These are phyloP conservation scores for Apiospora sp. DNA, from an alignment of 2,329 filamentous ascomycete species.

Conservation along the genomic window DNA sequence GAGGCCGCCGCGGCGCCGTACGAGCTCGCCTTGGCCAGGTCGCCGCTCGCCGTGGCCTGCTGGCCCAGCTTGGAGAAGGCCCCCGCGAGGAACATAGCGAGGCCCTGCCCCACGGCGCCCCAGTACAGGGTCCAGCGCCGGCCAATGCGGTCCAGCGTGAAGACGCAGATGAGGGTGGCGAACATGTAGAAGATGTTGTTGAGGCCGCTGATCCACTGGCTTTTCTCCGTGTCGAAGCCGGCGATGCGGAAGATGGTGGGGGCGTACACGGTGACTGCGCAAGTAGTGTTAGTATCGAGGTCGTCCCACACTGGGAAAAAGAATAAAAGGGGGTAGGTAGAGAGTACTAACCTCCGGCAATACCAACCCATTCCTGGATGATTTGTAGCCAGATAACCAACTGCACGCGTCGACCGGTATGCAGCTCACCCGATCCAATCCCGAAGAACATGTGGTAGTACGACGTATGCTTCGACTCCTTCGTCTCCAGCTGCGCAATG, in stretches of 20 bases:
- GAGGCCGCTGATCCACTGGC: conserved; percentile 68
- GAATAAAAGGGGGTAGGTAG: no score
- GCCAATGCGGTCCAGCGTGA: conserved; percentile 73
- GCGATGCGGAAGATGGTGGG: conserved; percentile 71
- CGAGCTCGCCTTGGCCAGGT: conserved; percentile 53
- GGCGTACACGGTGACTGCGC: conserved; percentile 50
- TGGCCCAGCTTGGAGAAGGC: conserved; percentile 65
- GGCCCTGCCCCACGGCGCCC: conserved; percentile 69
- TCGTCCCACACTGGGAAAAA: not conserved
- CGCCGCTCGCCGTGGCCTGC: conserved; percentile 53
- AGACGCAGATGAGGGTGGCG: conserved; percentile 72
- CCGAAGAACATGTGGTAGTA: conserved; percentile 74
- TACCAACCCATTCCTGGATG: conserved; percentile 75
- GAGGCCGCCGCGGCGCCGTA: conserved; percentile 72
- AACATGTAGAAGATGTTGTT: conserved; percentile 65
- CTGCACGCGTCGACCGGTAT: conserved; percentile 72
- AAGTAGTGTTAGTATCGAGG: not conserved
- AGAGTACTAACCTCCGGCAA: conserved; percentile 63
- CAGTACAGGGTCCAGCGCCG: conserved; percentile 74
- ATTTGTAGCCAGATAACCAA: conserved; percentile 77
- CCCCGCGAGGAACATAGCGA: conserved; percentile 73
- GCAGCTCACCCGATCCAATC: conserved; percentile 69
- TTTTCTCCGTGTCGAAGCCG: conserved; percentile 67
- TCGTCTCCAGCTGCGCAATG: conserved; percentile 68
- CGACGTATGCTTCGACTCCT: conserved; percentile 62